Base-by-base conservation (phyloP, 2,329 filamentous ascomycete genomes). In the Helminthosporium solani region DNA sequence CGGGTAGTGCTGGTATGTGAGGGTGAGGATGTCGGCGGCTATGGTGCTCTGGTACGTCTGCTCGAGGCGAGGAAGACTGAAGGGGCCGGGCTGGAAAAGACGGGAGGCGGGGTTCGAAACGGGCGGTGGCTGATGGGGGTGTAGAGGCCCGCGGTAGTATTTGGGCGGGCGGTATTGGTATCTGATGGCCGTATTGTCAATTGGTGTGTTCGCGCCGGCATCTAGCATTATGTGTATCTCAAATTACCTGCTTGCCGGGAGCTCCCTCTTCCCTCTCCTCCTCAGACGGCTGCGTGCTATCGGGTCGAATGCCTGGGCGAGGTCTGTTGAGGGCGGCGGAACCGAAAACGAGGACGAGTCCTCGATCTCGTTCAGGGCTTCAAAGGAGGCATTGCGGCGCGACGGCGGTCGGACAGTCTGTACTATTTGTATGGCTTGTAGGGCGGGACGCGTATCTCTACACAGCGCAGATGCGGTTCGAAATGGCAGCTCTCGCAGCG, bases 131-230 rank as follows among this genome's bases (percentile, higher is more conserved):
- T 96, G 90, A 63, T 96, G 84, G 40, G 94, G 94, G 69, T 97
- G 91, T 19, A 97, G 79, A 54, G 91, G 91, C 46, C 94, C 94
- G 64, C 92, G 88, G 72, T 96, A 85, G 80, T 91, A 99, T 75
- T 92, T 94, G 53, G 94, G 94, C 40, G 92, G 86, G 55, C 91
- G 90, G 73, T 87, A 97, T 73, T 95, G 88, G 75, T 97, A 99
- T 79, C 92, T 95, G 52, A 3, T 21, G 18, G 9, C 12, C 3
- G 9, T 14, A 15, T 12, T 16, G 27, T 40, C 35, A 57, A 38
- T 49, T n/a, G n/a, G n/a, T n/a, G n/a, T n/a, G n/a, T n/a, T n/a
- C n/a, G n/a, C n/a, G n/a, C n/a, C n/a, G n/a, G n/a, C n/a, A n/a
- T n/a, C n/a, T n/a, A n/a, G n/a, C n/a, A n/a, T n/a, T n/a, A n/a